phyloP scores from a whole-genome alignment of 345 rosid genomes.

The Triadica sebifera region DNA sequence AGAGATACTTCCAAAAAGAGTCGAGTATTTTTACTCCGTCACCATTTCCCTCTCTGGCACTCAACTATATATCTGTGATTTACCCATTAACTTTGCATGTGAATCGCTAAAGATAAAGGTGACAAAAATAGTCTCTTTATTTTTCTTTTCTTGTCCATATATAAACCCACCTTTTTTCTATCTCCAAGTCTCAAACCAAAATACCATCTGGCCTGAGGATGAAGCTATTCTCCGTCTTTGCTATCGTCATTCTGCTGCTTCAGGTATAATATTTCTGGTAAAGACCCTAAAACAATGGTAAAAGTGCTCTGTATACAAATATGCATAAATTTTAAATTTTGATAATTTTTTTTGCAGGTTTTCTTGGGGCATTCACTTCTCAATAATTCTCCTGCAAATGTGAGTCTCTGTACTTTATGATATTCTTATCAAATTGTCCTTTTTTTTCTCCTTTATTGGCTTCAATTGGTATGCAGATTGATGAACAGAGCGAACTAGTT shows the following conservation, averaged over 20 bases:
- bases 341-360: constrained; percentile 21
- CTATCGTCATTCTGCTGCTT: constrained; percentile 22
- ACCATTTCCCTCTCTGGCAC: constrained; percentile 1
- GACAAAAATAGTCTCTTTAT: neutral
- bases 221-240: constrained; percentile 30
- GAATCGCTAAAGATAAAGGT: constrained; percentile 15
- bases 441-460: neutral
- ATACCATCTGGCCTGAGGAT: constrained; percentile 9
- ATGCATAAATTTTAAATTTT: neutral
- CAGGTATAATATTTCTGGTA: constrained; percentile 18
- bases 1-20: constrained; percentile 20
- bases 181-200: neutral
- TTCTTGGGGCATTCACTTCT: constrained; percentile 19
- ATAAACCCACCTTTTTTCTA: neutral
- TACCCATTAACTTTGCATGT: constrained; percentile 9
- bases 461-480: constrained; percentile 16
- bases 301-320: neutral
- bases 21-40: neutral
- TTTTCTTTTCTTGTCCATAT: neutral
- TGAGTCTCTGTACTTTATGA: neutral
- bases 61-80: constrained; percentile 18
- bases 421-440: neutral
- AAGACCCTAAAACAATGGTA: neutral
- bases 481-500: constrained; percentile 17
- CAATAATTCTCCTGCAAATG: constrained; percentile 17